Conservation (phyloP, 495 filamentous ascomycete genomes). For the Penicillium lagena region DNA sequence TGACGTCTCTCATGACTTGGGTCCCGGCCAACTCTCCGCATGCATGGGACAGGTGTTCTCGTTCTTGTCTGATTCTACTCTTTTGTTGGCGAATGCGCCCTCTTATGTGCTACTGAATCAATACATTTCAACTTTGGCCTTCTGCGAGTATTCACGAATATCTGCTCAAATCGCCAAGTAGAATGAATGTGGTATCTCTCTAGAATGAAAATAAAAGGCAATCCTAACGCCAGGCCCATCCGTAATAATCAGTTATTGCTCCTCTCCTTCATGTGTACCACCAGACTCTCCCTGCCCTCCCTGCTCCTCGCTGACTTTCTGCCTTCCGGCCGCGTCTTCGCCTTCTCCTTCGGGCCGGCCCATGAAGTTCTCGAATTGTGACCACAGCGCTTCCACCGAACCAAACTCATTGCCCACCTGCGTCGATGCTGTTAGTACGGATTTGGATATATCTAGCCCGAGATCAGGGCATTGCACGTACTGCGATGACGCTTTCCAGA, state of each 20-base stretch:
- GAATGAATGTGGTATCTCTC: background rate
- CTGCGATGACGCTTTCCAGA: conserved; percentile 86
- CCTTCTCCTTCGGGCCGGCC: conserved; percentile 57
- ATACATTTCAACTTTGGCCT: conserved; percentile 5
- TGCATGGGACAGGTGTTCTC: conserved; percentile 44
- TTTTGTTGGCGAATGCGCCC: conserved; percentile 28
- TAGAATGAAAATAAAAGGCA: conserved; percentile 1
- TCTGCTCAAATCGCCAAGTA: background rate
- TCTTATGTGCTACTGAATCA: conserved; percentile 26
- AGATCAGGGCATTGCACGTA: conserved; percentile 28
- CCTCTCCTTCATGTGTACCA: conserved; percentile 10
- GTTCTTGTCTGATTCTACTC: conserved; percentile 21
- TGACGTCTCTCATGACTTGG: conserved; percentile 32
- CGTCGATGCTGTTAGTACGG: background rate
- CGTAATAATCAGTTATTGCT: conserved; percentile 8
- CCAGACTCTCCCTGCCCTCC: conserved; percentile 12
- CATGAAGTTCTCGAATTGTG: conserved; percentile 96
- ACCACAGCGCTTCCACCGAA: conserved; percentile 95
- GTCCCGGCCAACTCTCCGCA: conserved; percentile 29
- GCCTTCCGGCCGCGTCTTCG: conserved; percentile 22
- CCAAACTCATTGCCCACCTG: conserved; percentile 95
- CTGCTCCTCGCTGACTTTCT: conserved; percentile 22
- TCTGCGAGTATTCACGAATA: no score
- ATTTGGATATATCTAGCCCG: background rate
- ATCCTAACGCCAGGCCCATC: conserved; percentile 2